Percentiles rank a stretch among this genome's conserved stretches.
Conservation (phyloP, 1,284 basidiomycete genomes). For the Paramarasmius palmivorus region DNA sequence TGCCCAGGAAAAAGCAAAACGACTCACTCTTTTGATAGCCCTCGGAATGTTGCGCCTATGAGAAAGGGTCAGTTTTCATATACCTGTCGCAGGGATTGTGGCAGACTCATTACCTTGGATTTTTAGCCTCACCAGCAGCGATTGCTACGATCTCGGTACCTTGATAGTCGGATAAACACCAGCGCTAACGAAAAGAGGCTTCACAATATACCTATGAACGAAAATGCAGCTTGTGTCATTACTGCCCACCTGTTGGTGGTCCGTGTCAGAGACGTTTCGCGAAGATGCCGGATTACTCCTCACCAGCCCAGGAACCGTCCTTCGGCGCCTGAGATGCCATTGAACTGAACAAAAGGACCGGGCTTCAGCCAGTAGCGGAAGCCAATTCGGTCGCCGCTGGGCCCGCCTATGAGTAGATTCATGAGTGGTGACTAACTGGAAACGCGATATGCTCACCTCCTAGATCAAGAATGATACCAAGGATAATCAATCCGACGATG, state of each 20-base stretch:
- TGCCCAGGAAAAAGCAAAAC: not conserved
- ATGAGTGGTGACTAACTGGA: too few relatives aligned
- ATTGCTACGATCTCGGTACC: conserved; percentile 41
- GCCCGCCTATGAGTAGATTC: conserved; percentile 37
- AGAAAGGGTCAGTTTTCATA: not conserved
- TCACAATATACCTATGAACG: conserved; percentile 83
- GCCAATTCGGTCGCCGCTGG: conserved; percentile 50
- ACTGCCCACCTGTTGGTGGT: conserved; percentile 43
- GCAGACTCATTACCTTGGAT: conserved; percentile 41
- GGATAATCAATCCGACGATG: conserved; percentile 63
- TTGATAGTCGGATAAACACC: not conserved
- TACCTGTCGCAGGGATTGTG: too few relatives aligned
- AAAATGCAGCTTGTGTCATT: conserved; percentile 79
- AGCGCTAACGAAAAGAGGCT: conserved; percentile 75
- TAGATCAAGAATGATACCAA: conserved; percentile 71
- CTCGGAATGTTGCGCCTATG: conserved; percentile 58
- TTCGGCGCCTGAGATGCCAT: conserved; percentile 53
- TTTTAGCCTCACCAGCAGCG: conserved; percentile 79
- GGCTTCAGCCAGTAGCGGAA: conserved; percentile 75
- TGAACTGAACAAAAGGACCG: conserved; percentile 67
- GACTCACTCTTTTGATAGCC: conserved; percentile 53
- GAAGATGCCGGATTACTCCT: not conserved
- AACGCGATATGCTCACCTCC: conserved; percentile 46
- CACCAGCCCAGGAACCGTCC: conserved; percentile 66
- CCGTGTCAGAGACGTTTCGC: too few relatives aligned